Evolutionary conservation across 345 rosid species (phyloP).

Genomic region (Rhodamnia rubescens): DNA sequence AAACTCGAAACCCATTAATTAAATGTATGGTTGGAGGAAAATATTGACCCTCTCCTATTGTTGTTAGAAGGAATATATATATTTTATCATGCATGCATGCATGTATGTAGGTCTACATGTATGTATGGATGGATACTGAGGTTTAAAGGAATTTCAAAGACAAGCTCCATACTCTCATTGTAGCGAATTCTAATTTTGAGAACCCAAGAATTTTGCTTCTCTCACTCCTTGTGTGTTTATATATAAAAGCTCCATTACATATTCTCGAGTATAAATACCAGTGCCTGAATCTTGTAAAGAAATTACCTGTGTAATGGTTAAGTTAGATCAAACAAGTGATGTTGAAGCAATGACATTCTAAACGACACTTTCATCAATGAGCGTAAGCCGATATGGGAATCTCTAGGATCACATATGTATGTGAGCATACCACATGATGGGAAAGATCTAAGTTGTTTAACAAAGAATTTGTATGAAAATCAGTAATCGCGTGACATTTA

Average conservation of each 20-base stretch:
- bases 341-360: not conserved
- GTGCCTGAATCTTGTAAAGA: not conserved
- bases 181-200: not conserved
- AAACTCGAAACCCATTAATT: not conserved
- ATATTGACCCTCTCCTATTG: not conserved
- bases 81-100: not conserved
- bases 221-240: not conserved
- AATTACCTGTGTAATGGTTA: not conserved
- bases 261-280: not conserved
- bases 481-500: not conserved
- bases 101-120: not conserved
- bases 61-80: not conserved
- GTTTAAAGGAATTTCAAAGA: not conserved
- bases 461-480: not conserved
- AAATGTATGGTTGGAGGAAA: not conserved
- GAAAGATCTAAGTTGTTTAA: not conserved
- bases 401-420: not conserved
- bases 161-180: not conserved
- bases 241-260: not conserved
- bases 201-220: not conserved
- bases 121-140: not conserved
- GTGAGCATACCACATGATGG: not conserved
- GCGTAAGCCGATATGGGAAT: not conserved
- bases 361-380: not conserved
- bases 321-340: not conserved